Conservation (phyloP, 2,329 filamentous ascomycete species). For the Malbranchea zuffiana region DNA sequence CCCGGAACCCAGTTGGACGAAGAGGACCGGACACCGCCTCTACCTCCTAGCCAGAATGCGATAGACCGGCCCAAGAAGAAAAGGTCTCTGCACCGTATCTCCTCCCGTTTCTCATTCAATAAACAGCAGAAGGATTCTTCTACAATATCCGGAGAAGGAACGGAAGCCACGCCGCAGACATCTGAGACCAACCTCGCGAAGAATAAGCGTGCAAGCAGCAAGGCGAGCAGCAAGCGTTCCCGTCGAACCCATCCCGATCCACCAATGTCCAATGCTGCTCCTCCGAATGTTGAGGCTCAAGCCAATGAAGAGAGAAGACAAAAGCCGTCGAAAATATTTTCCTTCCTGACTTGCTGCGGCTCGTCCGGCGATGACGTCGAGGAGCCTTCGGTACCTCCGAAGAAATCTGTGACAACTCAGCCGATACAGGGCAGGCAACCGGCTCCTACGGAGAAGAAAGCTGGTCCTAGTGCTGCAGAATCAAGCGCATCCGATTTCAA, state of each 20-base stretch:
- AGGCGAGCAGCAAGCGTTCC: slow-evolving; percentile 46
- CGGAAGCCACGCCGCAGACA: slow-evolving; percentile 51
- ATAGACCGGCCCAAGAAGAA: slow-evolving; percentile 27
- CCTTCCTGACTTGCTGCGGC: slow-evolving; percentile 41
- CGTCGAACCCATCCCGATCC: slow-evolving; percentile 23
- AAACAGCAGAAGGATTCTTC: slow-evolving; percentile 26
- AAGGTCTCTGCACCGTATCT: slow-evolving; percentile 27
- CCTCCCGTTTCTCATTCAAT: slow-evolving; percentile 31
- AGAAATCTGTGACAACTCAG: slow-evolving; percentile 34
- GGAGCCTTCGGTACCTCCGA: slow-evolving; percentile 35
- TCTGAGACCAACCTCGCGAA: slow-evolving; percentile 18
- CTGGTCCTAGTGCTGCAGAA: slow-evolving; percentile 29
- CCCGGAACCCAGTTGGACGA: too few species aligned
- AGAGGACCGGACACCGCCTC: too few species aligned
- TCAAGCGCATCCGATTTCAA: slow-evolving; percentile 33
- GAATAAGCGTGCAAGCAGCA: slow-evolving; percentile 53
- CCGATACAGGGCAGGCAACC: slow-evolving; percentile 27
- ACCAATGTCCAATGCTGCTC: slow-evolving; percentile 18
- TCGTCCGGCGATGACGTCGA: slow-evolving; percentile 36
- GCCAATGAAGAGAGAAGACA: slow-evolving; percentile 31
- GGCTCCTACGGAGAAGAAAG: slow-evolving; percentile 26
- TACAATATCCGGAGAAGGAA: slow-evolving; percentile 27
- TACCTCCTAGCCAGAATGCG: not conserved
- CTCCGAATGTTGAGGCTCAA: slow-evolving; percentile 24
- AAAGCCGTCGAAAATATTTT: slow-evolving; percentile 32